phyloP scores from a whole-genome alignment of 805 yeast genomes.

The Candida oleophila region DNA sequence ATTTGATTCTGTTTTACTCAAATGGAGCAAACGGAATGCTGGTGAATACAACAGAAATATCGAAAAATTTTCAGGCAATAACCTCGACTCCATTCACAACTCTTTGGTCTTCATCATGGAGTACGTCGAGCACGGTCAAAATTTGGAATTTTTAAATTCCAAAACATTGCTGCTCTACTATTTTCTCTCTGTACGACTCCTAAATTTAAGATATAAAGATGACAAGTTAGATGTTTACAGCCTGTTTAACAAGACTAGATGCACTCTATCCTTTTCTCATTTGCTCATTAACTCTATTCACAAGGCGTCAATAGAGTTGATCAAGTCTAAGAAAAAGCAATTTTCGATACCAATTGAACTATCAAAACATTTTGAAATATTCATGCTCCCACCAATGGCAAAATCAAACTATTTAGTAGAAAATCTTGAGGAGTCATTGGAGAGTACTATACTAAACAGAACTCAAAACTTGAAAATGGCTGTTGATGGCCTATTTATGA shows the following conservation, averaged over 20 bases:
- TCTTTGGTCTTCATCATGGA: slow-evolving; percentile 20
- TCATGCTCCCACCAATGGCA: slow-evolving; percentile 30
- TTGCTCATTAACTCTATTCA: not conserved
- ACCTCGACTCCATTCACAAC: not conserved
- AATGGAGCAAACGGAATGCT: not conserved
- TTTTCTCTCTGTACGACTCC: slow-evolving; percentile 10
- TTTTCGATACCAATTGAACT: slow-evolving; percentile 13
- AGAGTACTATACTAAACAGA: not conserved
- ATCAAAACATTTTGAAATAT: slow-evolving; percentile 13
- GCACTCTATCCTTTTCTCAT: slow-evolving; percentile 11
- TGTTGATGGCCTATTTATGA: slow-evolving; percentile 7
- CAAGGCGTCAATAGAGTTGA: not conserved
- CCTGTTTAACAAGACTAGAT: slow-evolving; percentile 16
- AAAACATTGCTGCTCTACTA: slow-evolving; percentile 6
- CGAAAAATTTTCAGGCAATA: not conserved
- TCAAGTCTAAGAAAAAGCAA: slow-evolving; percentile 12
- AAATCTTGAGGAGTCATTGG: slow-evolving; percentile 3
- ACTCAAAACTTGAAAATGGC: slow-evolving; percentile 7
- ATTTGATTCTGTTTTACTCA: slow-evolving; percentile 1
- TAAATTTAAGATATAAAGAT: slow-evolving; percentile 4
- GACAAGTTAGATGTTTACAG: slow-evolving; percentile 15
- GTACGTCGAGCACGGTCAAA: slow-evolving; percentile 19
- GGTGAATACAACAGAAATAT: not conserved
- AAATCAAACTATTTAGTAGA: slow-evolving; percentile 20
- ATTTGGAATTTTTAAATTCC: slow-evolving; percentile 12